Evolutionary conservation across 1,284 basidiomycete species (phyloP).

Genomic region (Ceratobasidium theobromae): DNA sequence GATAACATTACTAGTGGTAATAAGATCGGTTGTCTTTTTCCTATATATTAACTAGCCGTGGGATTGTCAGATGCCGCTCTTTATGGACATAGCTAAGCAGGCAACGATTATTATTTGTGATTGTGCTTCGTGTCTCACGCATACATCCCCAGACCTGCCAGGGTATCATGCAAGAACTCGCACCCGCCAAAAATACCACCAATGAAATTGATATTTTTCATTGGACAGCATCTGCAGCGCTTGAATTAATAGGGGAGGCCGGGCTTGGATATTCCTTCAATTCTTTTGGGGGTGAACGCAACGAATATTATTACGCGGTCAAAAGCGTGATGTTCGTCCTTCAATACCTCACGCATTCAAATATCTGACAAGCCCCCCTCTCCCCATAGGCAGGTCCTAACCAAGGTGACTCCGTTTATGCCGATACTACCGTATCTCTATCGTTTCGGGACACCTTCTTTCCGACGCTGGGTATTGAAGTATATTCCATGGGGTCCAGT

Average conservation of each 20-base stretch:
- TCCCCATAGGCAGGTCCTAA: not conserved
- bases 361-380: slow-evolving; percentile 44
- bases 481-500: not conserved
- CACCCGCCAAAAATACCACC: slow-evolving; percentile 35
- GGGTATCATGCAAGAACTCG: slow-evolving; percentile 12
- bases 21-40: not conserved
- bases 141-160: slow-evolving; percentile 37
- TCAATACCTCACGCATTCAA: slow-evolving; percentile 48
- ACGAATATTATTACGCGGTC: slow-evolving; percentile 52
- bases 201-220: slow-evolving; percentile 52
- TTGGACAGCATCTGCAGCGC: slow-evolving; percentile 54
- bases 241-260: slow-evolving; percentile 54
- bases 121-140: slow-evolving; percentile 38
- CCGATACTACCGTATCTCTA: not conserved
- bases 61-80: slow-evolving; percentile 45
- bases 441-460: not conserved
- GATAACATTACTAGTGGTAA: too few relatives aligned
- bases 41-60: not conserved
- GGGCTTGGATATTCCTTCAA: slow-evolving; percentile 56
- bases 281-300: slow-evolving; percentile 50
- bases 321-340: slow-evolving; percentile 45
- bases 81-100: slow-evolving; percentile 52
- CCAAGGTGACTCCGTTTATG: not conserved
- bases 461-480: not conserved
- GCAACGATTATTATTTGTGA: slow-evolving; percentile 39